phyloP scores from a whole-genome alignment of 2,329 filamentous ascomycete genomes.

The Ophiosphaerella narmari region DNA sequence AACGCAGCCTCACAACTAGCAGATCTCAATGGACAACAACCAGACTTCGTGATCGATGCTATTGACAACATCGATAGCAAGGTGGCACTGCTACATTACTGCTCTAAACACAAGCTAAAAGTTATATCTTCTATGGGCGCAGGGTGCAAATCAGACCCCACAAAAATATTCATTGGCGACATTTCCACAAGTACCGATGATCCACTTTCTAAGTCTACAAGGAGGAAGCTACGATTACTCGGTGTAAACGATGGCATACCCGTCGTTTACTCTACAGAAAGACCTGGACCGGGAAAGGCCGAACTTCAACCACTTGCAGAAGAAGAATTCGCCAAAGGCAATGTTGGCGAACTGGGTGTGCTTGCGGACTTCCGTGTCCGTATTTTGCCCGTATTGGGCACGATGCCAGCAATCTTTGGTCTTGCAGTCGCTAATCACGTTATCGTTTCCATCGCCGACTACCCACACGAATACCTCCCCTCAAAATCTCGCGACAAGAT shows the following conservation, averaged over 20 bases:
- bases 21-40: slow-evolving; percentile 68
- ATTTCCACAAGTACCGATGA: slow-evolving; percentile 89
- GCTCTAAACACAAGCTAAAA: slow-evolving; percentile 73
- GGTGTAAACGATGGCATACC: slow-evolving; percentile 87
- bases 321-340: slow-evolving; percentile 84
- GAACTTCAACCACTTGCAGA: slow-evolving; percentile 84
- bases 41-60: slow-evolving; percentile 92
- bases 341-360: slow-evolving; percentile 83
- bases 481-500: slow-evolving; percentile 86
- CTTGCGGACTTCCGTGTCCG: slow-evolving; percentile 90
- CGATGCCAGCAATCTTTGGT: slow-evolving; percentile 96
- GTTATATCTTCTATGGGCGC: slow-evolving; percentile 97
- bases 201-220: slow-evolving; percentile 80
- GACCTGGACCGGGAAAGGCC: slow-evolving; percentile 87
- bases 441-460: slow-evolving; percentile 78
- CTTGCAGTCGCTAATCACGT: slow-evolving; percentile 91
- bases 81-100: slow-evolving; percentile 87
- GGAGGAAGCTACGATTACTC: slow-evolving; percentile 73
- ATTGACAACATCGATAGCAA: slow-evolving; percentile 99
- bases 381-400: slow-evolving; percentile 93
- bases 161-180: slow-evolving; percentile 85
- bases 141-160: slow-evolving; percentile 87
- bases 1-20: slow-evolving; percentile 70
- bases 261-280: slow-evolving; percentile 90
- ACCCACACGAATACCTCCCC: slow-evolving; percentile 82